These are phyloP conservation scores for Pholiota conissans DNA, from an alignment of 768 basidiomycete species.

Conservation along the genomic window DNA sequence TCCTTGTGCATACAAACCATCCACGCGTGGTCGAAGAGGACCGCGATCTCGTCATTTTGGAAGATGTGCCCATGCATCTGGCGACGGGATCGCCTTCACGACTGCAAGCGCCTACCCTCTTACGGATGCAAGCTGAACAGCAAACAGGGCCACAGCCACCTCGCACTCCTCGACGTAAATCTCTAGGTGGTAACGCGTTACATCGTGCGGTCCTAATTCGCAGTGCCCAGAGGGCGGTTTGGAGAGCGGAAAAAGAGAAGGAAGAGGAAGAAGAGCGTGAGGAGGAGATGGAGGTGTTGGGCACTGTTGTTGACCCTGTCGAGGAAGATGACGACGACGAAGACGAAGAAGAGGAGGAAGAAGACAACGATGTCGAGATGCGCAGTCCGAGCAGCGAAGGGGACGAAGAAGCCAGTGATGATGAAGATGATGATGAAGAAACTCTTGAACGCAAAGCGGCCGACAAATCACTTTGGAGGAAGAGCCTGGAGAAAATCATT, in stretches of 20 bases:
- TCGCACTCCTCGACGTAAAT: conserved; percentile 34
- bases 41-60: conserved; percentile 69
- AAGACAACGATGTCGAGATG: conserved; percentile 24
- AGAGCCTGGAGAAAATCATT: conserved; percentile 39
- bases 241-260: conserved; percentile 49
- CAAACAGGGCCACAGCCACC: conserved; percentile 17
- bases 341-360: conserved; percentile 16
- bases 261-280: conserved; percentile 49
- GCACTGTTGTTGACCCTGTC: conserved; percentile 35
- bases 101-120: not conserved
- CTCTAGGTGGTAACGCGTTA: conserved; percentile 47
- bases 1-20: conserved; percentile 65
- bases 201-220: conserved; percentile 73
- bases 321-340: conserved; percentile 28
- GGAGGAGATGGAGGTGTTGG: conserved; percentile 52
- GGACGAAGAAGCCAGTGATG: conserved; percentile 19
- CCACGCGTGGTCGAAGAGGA: conserved; percentile 73
- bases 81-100: conserved; percentile 16
- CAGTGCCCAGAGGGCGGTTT: conserved; percentile 62
- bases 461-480: conserved; percentile 40
- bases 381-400: conserved; percentile 13
- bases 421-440: conserved; percentile 30
- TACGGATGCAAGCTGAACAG: conserved; percentile 2
- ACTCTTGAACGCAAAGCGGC: conserved; percentile 21
- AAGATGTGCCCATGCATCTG: conserved; percentile 49